Base-by-base conservation (phyloP, 306 rosid species). In the Calophaca sinica region DNA sequence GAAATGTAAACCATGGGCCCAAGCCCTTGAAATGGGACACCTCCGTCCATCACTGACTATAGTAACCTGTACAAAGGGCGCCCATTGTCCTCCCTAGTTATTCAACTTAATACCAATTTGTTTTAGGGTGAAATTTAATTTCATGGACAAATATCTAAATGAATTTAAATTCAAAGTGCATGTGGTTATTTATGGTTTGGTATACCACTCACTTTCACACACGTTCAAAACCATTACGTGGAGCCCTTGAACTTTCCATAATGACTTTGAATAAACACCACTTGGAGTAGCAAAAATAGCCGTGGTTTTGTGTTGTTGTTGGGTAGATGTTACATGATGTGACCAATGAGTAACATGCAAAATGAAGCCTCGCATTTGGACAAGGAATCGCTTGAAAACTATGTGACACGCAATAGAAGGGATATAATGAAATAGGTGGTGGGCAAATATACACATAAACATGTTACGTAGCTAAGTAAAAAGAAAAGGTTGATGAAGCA, bases 331-430 rank as follows among this genome's bases (percentile, higher is more conserved):
- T 15, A 38, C 7, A 9, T 73, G 91, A 87, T 84, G 87, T 80
- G 89, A 85, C 87, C 6, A 3, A 57, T 84, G 88, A 82, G 69
- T 29, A 61, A 65, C 62, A 70, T 77, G 75, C 49, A 60, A 45
- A 77, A 81, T 74, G 79, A 41, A 63, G 52, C 4, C 49, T 50
- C 33, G 9, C 14, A 41, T 26, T 53, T 42, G 73, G 81, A 79
- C 79, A 84, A 77, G 80, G 87, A 84, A 72, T 84, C 88, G 72
- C 69, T 79, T 59, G 80, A 84, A 79, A 82, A 82, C 85, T 55
- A 84, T 74, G 84, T 78, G 83, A 85, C 84, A 65, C 54, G 38
- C 67, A 77, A 71, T 79, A 84, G 75, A 49, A 38, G 35, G 57
- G 79, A 28, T 11, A 45, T 57, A 14, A 58, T 76, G 78, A 81